These are phyloP conservation scores for Moesziomyces globuligerus DNA, from an alignment of 1,284 basidiomycete genomes.

Conservation along the genomic window DNA sequence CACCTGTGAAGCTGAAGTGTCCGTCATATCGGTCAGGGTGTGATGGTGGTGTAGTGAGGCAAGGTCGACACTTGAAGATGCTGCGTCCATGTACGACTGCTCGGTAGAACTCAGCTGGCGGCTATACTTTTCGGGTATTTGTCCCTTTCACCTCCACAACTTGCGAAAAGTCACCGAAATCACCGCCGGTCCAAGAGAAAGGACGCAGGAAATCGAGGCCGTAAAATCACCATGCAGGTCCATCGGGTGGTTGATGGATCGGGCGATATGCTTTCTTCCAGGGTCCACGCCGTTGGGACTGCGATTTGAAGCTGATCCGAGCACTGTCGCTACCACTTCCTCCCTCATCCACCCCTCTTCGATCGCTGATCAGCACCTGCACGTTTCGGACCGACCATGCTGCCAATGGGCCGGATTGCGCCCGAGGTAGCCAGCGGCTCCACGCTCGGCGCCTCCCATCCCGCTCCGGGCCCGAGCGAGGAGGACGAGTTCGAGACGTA, in stretches of 20 bases:
- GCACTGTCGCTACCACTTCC: too few species aligned
- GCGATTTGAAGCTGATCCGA: not conserved
- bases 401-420: not conserved
- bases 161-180: not conserved
- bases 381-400: not conserved
- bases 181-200: too few species aligned
- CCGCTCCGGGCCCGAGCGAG: not conserved
- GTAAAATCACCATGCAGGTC: not conserved
- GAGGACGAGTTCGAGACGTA: slow-evolving; percentile 48
- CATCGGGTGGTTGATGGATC: too few species aligned
- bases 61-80: not conserved
- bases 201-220: not conserved
- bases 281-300: not conserved
- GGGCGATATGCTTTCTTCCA: not conserved
- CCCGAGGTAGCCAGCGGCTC: not conserved
- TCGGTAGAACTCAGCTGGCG: not conserved
- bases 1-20: not conserved
- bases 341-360: too few species aligned
- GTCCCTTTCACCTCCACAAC: not conserved
- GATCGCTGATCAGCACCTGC: slow-evolving; percentile 1
- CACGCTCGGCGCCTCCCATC: not conserved
- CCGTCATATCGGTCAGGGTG: not conserved
- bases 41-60: not conserved
- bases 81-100: not conserved
- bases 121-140: slow-evolving; percentile 15